Evolutionary conservation across 1,139 yeast species (phyloP), one percentile per base, ranked within the genome.

Genomic region (Geotrichum aggregatum): DNA sequence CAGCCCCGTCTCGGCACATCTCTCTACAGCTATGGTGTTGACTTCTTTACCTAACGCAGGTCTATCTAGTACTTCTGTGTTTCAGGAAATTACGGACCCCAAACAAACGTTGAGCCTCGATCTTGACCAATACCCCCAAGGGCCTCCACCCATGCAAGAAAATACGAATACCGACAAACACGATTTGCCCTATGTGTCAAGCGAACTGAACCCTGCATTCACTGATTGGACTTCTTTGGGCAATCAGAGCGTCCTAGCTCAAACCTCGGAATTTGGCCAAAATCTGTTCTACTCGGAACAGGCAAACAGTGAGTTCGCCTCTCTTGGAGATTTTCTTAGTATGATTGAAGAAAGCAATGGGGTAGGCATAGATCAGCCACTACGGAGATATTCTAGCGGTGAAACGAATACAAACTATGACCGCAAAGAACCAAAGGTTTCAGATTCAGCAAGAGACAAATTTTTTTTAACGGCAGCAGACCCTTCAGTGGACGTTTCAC

Each of bases 401-500:
- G 26, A 21, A 7, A 21, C 18, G 41, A 24, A 36, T 11, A 13
- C 41, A 13, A 6, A 10, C 18, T 11, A 16, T 13, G 41, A 14
- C 19, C 49, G 22, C 24, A 11, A 14, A 14, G 41, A 47, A 13
- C 56, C 59, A 6, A 50, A 40, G 36, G 49, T 56, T 5, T 57
- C 65, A 5, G 92, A 84, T 59, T 83, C 95, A 1, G 95, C 96
- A 1, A 77, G 89, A 60, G 98, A 91, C 66, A 89, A 89, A 69
- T 91, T 91, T 70, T 91, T 91, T 71, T 72, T 91, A 52, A 91
- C 98, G 0, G 98, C 98, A 0, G 98, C 98, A 0, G 98, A 92
- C 65, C 98, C 98, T 1, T 86, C 96, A 0, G 88, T 94, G 0
- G 96, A 88, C 62, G 84, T 87, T 39, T 87, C 96, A 0, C 96